phyloP scores from a whole-genome alignment of 768 basidiomycete genomes.

The Rubroboletus satanas region DNA sequence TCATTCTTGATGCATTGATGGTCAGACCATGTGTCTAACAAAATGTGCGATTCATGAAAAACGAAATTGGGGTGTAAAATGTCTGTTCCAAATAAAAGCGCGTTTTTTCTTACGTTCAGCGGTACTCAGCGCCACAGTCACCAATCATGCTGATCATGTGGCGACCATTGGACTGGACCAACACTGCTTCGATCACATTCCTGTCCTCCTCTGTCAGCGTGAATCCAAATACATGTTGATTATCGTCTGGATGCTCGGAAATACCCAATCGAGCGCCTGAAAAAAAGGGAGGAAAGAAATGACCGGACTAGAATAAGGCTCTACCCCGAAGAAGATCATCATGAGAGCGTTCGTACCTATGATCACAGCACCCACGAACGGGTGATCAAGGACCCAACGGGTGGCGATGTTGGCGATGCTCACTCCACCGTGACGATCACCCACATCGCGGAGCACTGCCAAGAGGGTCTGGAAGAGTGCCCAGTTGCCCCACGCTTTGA shows the following conservation, averaged over 20 bases:
- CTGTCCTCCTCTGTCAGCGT: slow-evolving; percentile 53
- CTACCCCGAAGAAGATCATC: not conserved
- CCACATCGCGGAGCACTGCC: slow-evolving; percentile 54
- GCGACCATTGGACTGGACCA: slow-evolving; percentile 57
- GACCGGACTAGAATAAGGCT: not conserved
- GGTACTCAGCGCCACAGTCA: slow-evolving; percentile 84
- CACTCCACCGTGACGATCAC: slow-evolving; percentile 57
- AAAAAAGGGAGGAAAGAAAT: not conserved
- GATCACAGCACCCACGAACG: slow-evolving; percentile 73
- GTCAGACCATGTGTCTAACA: not conserved
- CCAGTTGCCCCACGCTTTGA: slow-evolving; percentile 79
- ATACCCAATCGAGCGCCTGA: slow-evolving; percentile 71
- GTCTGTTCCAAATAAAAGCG: not conserved
- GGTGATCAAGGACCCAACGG: slow-evolving; percentile 79
- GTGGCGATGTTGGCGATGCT: slow-evolving; percentile 78
- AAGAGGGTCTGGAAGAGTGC: slow-evolving; percentile 67
- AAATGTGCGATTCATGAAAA: not conserved
- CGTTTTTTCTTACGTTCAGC: slow-evolving; percentile 22
- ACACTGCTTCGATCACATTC: slow-evolving; percentile 57
- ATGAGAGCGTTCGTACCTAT: slow-evolving; percentile 45
- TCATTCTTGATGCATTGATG: slow-evolving; percentile 1
- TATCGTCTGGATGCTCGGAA: slow-evolving; percentile 70
- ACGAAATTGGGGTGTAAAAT: not conserved
- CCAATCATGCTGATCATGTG: slow-evolving; percentile 66
- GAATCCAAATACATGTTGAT: slow-evolving; percentile 59